Evolutionary conservation across 352 stramenopile species (phyloP).

Genomic region (Aphanomyces stellatus): DNA sequence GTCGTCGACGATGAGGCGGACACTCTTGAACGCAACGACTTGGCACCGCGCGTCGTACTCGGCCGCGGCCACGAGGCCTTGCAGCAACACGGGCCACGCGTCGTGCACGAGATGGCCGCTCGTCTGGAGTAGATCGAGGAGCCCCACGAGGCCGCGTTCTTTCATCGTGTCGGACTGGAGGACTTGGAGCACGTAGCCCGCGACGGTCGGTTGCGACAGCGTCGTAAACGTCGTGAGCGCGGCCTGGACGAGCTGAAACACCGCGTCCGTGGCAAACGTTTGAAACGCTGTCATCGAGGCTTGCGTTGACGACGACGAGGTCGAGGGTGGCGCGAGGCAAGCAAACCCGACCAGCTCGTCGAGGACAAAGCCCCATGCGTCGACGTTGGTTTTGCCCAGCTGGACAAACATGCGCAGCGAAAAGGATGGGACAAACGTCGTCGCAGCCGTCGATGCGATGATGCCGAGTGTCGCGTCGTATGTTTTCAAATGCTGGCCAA

Average conservation of each 20-base stretch:
- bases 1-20: constrained; percentile 96
- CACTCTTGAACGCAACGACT: constrained; percentile 88
- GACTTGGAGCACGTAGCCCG: constrained; percentile 44
- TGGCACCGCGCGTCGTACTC: constrained; percentile 70
- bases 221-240: constrained; percentile 48
- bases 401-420: constrained; percentile 75
- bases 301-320: constrained; percentile 35
- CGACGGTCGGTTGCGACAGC: constrained; percentile 47
- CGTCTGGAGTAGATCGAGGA: constrained; percentile 70
- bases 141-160: constrained; percentile 50
- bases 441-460: constrained; percentile 41
- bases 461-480: constrained; percentile 75
- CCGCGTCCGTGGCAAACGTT: constrained; percentile 63
- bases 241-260: constrained; percentile 71
- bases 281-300: constrained; percentile 63
- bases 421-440: constrained; percentile 58
- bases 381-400: constrained; percentile 55
- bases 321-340: constrained; percentile 38
- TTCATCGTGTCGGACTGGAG: constrained; percentile 61
- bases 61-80: constrained; percentile 51
- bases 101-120: constrained; percentile 63
- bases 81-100: constrained; percentile 63
- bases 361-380: constrained; percentile 65
- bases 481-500: constrained; percentile 62
- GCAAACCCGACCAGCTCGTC: constrained; percentile 63